Conservation (phyloP, 1,139 yeast genomes). For the Komagataea norvegica region DNA sequence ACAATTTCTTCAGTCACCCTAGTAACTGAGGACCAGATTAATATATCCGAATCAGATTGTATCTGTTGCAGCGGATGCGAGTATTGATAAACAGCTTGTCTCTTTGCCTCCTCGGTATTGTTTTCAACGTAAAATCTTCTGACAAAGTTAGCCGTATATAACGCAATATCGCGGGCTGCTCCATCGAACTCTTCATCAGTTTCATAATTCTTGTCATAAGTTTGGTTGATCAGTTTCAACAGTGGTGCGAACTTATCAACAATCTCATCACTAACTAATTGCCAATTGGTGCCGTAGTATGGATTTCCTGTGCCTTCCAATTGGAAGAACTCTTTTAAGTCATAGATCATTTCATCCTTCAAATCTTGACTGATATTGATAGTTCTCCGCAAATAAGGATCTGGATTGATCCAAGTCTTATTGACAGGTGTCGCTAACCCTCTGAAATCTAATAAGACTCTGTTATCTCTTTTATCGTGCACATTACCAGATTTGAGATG, state of each 20-base stretch:
- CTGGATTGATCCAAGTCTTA: slow-evolving; percentile 40
- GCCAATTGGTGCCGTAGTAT: slow-evolving; percentile 46
- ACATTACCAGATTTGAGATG: slow-evolving; percentile 39
- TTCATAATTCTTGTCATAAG: slow-evolving; percentile 22
- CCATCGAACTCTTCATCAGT: slow-evolving; percentile 11
- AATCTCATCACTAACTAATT: slow-evolving; percentile 39
- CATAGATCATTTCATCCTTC: slow-evolving; percentile 32
- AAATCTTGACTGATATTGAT: slow-evolving; percentile 33
- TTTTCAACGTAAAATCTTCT: slow-evolving; percentile 32
- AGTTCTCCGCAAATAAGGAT: slow-evolving; percentile 44
- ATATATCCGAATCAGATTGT: slow-evolving; percentile 35
- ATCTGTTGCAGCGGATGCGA: slow-evolving; percentile 38
- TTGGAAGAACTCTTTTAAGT: slow-evolving; percentile 30
- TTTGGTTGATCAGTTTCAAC: slow-evolving; percentile 35
- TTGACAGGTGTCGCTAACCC: slow-evolving; percentile 47
- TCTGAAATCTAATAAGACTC: slow-evolving; percentile 46
- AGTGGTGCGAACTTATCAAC: slow-evolving; percentile 47
- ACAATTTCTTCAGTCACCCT: slow-evolving; percentile 35
- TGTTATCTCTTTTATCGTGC: slow-evolving; percentile 41
- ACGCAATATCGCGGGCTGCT: slow-evolving; percentile 33
- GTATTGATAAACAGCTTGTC: slow-evolving; percentile 39
- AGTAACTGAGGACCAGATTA: slow-evolving; percentile 44
- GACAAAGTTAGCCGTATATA: slow-evolving; percentile 36
- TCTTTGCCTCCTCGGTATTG: slow-evolving; percentile 21
- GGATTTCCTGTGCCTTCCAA: slow-evolving; percentile 32